Evolutionary conservation across 192 early-diverging fungal species (phyloP).

Genomic region (Coemansia sp.): DNA sequence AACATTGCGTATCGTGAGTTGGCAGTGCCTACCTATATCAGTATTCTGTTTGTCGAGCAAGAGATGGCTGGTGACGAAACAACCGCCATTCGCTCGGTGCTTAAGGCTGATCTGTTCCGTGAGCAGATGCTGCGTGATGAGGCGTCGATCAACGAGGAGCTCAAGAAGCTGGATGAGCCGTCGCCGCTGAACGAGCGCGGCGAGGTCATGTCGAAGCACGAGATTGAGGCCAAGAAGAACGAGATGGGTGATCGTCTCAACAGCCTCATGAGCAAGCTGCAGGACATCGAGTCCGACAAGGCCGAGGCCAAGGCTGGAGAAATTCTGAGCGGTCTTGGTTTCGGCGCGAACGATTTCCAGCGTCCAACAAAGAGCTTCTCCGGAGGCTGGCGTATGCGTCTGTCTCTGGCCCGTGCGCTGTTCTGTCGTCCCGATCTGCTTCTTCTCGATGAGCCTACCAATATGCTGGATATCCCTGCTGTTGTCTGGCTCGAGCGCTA

Average conservation of each 20-base stretch:
- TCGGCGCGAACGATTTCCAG: slow-evolving; percentile 73
- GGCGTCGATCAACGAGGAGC: slow-evolving; percentile 59
- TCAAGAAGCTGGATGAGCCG: slow-evolving; percentile 40
- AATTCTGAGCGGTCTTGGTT: slow-evolving; percentile 97
- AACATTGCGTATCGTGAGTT: slow-evolving; percentile 85
- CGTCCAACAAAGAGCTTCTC: slow-evolving; percentile 92
- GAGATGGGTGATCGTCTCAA: slow-evolving; percentile 65
- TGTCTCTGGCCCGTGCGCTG: slow-evolving; percentile 93
- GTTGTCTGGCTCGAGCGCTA: slow-evolving; percentile 98
- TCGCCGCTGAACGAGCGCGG: slow-evolving; percentile 52
- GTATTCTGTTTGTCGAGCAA: slow-evolving; percentile 97
- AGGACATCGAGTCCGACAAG: slow-evolving; percentile 96
- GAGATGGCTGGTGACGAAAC: slow-evolving; percentile 95
- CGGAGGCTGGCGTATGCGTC: slow-evolving; percentile 99
- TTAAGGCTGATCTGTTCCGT: slow-evolving; percentile 92
- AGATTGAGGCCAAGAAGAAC: slow-evolving; percentile 62
- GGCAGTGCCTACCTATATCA: slow-evolving; percentile 84
- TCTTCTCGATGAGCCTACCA: slow-evolving; percentile 90
- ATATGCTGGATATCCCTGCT: slow-evolving; percentile 94
- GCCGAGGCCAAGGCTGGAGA: slow-evolving; percentile 94
- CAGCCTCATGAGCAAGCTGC: slow-evolving; percentile 80
- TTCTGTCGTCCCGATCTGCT: slow-evolving; percentile 94
- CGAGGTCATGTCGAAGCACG: slow-evolving; percentile 56
- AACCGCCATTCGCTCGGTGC: slow-evolving; percentile 81
- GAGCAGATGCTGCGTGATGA: slow-evolving; percentile 88